phyloP scores from a whole-genome alignment of 306 rosid species.

The Malus domestica region DNA sequence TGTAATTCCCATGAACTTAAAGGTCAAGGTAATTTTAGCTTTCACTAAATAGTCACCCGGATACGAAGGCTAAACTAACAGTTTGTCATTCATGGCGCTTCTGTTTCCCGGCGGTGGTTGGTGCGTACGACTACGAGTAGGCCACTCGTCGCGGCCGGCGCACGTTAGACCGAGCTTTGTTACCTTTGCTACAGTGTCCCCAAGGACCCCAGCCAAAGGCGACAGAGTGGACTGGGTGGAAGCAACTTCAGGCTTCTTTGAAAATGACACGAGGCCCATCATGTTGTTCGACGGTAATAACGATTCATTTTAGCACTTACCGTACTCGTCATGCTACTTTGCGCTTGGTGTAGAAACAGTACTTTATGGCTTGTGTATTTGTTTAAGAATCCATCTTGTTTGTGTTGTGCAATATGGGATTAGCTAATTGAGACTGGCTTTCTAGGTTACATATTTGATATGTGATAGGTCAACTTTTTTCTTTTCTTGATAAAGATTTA shows the following conservation, averaged over 20 bases:
- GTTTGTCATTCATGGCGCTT: conserved; percentile 43
- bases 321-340: background rate
- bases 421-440: too few species aligned
- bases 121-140: conserved; percentile 13
- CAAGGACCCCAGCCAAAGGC: conserved; percentile 34
- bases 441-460: background rate
- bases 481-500: too few species aligned
- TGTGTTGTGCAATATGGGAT: background rate
- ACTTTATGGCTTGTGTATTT: background rate
- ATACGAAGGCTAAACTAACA: background rate
- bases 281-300: conserved; percentile 80
- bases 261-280: conserved; percentile 72
- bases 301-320: background rate
- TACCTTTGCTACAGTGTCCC: conserved; percentile 47
- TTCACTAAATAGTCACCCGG: too few species aligned
- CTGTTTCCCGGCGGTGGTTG: conserved; percentile 29
- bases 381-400: too few species aligned
- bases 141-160: conserved; percentile 12
- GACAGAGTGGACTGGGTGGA: conserved; percentile 45
- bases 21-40: background rate
- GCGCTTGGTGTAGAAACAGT: background rate
- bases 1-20: background rate
- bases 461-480: background rate
- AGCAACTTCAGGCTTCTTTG: conserved; percentile 72
- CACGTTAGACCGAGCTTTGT: conserved; percentile 17